Base-by-base conservation (phyloP, 306 rosid genomes). In the Crataegus laevigata region DNA sequence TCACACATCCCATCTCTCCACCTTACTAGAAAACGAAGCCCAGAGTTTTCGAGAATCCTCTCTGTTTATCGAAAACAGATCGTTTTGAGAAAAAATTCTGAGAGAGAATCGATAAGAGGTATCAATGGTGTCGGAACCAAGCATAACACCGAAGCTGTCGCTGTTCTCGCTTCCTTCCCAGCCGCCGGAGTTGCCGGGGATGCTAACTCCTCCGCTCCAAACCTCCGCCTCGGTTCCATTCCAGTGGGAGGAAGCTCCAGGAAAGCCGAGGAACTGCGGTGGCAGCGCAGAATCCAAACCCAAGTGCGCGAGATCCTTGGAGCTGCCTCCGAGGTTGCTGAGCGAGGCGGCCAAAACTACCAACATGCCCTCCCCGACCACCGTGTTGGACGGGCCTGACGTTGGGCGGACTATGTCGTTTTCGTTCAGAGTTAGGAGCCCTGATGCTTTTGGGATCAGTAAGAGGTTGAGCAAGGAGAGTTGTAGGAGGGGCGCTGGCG, bases 211-310 rank as follows among this genome's bases (percentile, higher is more conserved):
- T 1, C 93, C 93, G 11, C 84, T 34, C 21, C 76, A 75, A 40
- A 81, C 80, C 3, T 50, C 69, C n/a, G 89, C 86, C 25, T 89
- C 99, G 0, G 77, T 94, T 59, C 96, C 99, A 1, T 94, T 94
- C 77, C 80, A 80, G 80, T 94, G 99, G 99, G 99, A 94, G 75
- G 99, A 92, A 74, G 96, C 90, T 13, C 99, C 99, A 17, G 99
- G 99, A 10, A 94, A 89, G 78, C 97, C 97, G 4, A 75, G 92
- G 51, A 79, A 38, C 72, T 50, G 54, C 54, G 62, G 72, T 73
- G 59, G 66, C 78, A 74, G 2, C 5, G 21, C 67, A 64, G 70
- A 73, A 51, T 42, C 84, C 38, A 80, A 85, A 73, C 80, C 84
- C 58, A 62, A 51, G 21, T 66, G 69, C 21, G 74, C 59, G 7